phyloP scores from a whole-genome alignment of 2,329 filamentous ascomycete genomes.

The Pseudofabraea citricarpa region DNA sequence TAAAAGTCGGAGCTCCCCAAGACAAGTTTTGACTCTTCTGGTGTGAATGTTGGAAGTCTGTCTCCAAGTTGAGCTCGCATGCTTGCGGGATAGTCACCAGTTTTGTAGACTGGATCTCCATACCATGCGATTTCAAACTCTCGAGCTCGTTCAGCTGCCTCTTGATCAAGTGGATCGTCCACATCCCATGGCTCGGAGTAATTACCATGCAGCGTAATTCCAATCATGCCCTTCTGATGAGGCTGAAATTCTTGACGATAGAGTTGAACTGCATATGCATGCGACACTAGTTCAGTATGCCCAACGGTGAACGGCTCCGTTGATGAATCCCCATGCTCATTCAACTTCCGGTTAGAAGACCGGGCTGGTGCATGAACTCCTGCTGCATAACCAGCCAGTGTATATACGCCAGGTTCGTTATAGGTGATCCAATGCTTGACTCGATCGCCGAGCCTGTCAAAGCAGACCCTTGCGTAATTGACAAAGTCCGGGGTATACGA shows the following conservation, averaged over 20 bases:
- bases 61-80: slow-evolving; percentile 78
- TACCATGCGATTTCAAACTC: slow-evolving; percentile 87
- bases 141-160: slow-evolving; percentile 71
- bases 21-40: slow-evolving; percentile 62
- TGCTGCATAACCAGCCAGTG: slow-evolving; percentile 71
- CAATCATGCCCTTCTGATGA: slow-evolving; percentile 68
- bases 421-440: slow-evolving; percentile 87
- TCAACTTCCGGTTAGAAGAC: slow-evolving; percentile 68
- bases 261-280: slow-evolving; percentile 71
- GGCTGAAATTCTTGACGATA: slow-evolving; percentile 78
- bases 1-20: slow-evolving; percentile 85
- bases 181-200: slow-evolving; percentile 69
- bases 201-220: slow-evolving; percentile 75
- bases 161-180: slow-evolving; percentile 65
- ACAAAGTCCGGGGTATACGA: slow-evolving; percentile 80
- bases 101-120: slow-evolving; percentile 72
- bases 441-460: slow-evolving; percentile 61
- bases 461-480: slow-evolving; percentile 70
- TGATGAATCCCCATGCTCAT: slow-evolving; percentile 63
- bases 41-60: slow-evolving; percentile 69
- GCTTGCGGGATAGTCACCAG: slow-evolving; percentile 74
- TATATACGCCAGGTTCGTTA: slow-evolving; percentile 83
- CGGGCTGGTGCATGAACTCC: slow-evolving; percentile 77
- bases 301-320: slow-evolving; percentile 78
- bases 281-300: slow-evolving; percentile 75